Evolutionary conservation across 352 stramenopile genomes (phyloP).

Genomic region (Globisporangium recalcitrans): DNA sequence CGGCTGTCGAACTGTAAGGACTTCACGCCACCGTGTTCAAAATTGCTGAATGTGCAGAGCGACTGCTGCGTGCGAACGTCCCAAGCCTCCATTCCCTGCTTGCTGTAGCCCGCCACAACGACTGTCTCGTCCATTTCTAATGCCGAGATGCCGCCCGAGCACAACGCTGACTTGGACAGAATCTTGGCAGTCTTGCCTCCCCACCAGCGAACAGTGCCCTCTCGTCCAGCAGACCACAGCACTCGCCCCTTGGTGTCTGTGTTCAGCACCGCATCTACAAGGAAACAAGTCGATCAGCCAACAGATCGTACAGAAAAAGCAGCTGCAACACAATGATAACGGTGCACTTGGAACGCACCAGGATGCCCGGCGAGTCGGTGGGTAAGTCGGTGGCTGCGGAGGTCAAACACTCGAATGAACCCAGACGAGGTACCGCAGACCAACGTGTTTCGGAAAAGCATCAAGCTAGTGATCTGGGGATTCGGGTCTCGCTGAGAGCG

Average conservation of each 20-base stretch:
- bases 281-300: neutral
- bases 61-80: conserved; percentile 85
- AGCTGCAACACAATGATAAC: too few relatives aligned
- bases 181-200: conserved; percentile 86
- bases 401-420: conserved; percentile 85
- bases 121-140: conserved; percentile 89
- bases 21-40: conserved; percentile 60
- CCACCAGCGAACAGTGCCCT: conserved; percentile 85
- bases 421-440: conserved; percentile 84
- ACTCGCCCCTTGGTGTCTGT: conserved; percentile 83
- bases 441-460: conserved; percentile 84
- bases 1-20: conserved; percentile 82
- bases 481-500: conserved; percentile 53
- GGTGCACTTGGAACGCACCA: conserved; percentile 35
- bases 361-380: conserved; percentile 81
- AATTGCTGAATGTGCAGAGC: conserved; percentile 80
- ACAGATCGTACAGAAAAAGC: neutral
- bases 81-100: conserved; percentile 85
- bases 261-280: conserved; percentile 68
- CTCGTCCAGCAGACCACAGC: conserved; percentile 77
- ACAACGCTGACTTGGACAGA: conserved; percentile 76
- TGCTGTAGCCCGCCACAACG: conserved; percentile 76
- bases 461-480: conserved; percentile 83
- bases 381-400: conserved; percentile 71
- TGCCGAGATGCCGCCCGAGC: conserved; percentile 62